Conservation (phyloP, 306 rosid genomes). For the Morella rubra region DNA sequence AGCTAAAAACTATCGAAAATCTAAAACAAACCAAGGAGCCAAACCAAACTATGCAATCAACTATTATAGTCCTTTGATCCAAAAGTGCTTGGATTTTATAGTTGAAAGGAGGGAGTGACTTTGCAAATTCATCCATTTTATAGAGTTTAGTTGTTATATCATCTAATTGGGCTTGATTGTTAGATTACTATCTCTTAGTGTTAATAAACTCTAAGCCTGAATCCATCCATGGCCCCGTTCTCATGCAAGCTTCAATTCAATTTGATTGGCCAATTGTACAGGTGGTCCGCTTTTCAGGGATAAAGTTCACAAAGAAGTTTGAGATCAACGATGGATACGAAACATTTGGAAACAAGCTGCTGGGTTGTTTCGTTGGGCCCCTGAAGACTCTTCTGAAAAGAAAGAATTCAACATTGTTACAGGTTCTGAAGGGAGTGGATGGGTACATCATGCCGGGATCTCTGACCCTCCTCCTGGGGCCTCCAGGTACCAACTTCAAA, state of each 20-base stretch:
- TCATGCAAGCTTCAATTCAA: not conserved
- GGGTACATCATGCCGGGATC: slow-evolving; percentile 15
- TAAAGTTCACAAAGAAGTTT: not conserved
- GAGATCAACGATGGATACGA: slow-evolving; percentile 7
- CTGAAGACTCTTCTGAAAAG: slow-evolving; percentile 3
- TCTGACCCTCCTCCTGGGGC: slow-evolving; percentile 12
- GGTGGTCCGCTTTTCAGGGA: slow-evolving; percentile 6
- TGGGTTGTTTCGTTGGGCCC: slow-evolving; percentile 2
- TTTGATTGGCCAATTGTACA: not conserved
- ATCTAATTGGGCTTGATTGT: too few relatives aligned
- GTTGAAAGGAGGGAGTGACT: too few relatives aligned
- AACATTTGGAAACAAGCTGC: slow-evolving; percentile 13
- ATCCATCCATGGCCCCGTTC: not conserved
- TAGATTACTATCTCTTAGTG: not conserved
- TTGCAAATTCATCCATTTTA: too few relatives aligned
- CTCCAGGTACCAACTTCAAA: not conserved
- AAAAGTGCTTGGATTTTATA: too few relatives aligned
- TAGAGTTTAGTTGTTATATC: too few relatives aligned
- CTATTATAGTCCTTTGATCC: too few relatives aligned
- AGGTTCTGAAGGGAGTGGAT: slow-evolving; percentile 9
- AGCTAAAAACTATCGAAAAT: too few relatives aligned
- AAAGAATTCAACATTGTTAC: not conserved
- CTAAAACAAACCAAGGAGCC: too few relatives aligned
- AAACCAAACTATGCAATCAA: too few relatives aligned
- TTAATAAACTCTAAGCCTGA: not conserved